A percentile compares a stretch with the other conserved stretches of the same genome.
Conservation (phyloP, 192 early-diverging fungal genomes). For the Linnemannia exigua region DNA sequence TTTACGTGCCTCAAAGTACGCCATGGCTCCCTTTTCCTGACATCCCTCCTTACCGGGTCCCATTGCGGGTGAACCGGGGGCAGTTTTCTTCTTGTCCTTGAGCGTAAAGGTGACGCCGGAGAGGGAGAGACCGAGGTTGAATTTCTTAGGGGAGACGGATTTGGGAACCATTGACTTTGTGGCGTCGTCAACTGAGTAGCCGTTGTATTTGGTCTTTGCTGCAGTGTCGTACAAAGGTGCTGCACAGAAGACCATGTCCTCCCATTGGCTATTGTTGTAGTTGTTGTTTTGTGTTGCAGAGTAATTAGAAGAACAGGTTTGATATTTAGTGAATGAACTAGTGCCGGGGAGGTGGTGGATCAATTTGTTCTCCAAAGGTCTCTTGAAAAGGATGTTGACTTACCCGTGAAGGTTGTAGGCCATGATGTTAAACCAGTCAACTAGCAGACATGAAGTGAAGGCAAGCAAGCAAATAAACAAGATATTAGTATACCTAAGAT, state of each 20-base stretch:
- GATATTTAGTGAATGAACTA: neutral
- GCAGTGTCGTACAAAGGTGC: slow-evolving; percentile 48
- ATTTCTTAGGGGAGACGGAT: slow-evolving; percentile 40
- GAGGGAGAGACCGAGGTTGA: slow-evolving; percentile 50
- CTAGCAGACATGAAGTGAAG: slow-evolving; percentile 5
- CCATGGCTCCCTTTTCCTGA: slow-evolving; percentile 56
- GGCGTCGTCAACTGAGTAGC: slow-evolving; percentile 51
- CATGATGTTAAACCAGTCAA: slow-evolving; percentile 58
- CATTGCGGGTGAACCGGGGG: slow-evolving; percentile 38
- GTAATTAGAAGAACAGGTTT: neutral
- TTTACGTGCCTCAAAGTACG: slow-evolving; percentile 53
- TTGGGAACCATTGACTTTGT: slow-evolving; percentile 48
- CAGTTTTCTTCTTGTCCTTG: slow-evolving; percentile 39
- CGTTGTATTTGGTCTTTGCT: slow-evolving; percentile 33
- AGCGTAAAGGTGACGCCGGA: slow-evolving; percentile 54
- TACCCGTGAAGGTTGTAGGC: slow-evolving; percentile 57
- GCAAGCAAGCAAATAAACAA: neutral
- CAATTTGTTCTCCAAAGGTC: neutral
- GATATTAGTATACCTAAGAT: no score
- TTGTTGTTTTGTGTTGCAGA: neutral
- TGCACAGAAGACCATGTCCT: slow-evolving; percentile 51
- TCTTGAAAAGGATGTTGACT: neutral
- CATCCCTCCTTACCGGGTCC: slow-evolving; percentile 51
- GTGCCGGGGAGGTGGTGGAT: neutral
- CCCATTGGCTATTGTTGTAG: slow-evolving; percentile 36